phyloP scores from a whole-genome alignment of 805 yeast species.

The Wickerhamomyces silvicola region DNA sequence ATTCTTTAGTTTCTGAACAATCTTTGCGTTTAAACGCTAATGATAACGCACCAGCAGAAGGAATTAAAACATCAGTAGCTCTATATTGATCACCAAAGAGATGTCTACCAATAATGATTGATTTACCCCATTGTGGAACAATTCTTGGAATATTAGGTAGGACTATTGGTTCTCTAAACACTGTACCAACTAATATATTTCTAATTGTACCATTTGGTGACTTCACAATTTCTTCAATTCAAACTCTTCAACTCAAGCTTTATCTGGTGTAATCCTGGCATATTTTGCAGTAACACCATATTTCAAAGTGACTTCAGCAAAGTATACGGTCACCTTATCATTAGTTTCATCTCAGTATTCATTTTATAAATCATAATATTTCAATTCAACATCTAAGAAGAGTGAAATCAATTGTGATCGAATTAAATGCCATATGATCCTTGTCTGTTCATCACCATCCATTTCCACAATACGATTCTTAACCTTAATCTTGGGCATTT shows the following conservation, averaged over 20 bases:
- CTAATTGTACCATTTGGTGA: constrained; percentile 84
- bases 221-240: constrained; percentile 75
- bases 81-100: constrained; percentile 87
- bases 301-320: constrained; percentile 68
- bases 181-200: constrained; percentile 77
- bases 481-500: constrained; percentile 55
- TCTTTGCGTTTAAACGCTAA: constrained; percentile 67
- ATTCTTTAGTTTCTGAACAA: constrained; percentile 48
- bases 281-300: constrained; percentile 80
- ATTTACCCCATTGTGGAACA: constrained; percentile 75
- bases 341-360: constrained; percentile 62
- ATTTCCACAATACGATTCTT: constrained; percentile 69
- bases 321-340: constrained; percentile 70
- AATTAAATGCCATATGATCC: constrained; percentile 76
- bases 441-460: constrained; percentile 85
- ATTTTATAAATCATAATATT: constrained; percentile 70
- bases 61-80: constrained; percentile 80
- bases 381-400: constrained; percentile 64
- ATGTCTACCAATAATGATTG: constrained; percentile 81
- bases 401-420: constrained; percentile 63
- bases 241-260: constrained; percentile 71
- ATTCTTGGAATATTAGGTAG: constrained; percentile 72
- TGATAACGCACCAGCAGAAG: constrained; percentile 73
- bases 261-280: constrained; percentile 84
- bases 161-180: constrained; percentile 78